Evolutionary conservation across 2,329 filamentous ascomycete species (phyloP).

Genomic region (Colletotrichum sp.): DNA sequence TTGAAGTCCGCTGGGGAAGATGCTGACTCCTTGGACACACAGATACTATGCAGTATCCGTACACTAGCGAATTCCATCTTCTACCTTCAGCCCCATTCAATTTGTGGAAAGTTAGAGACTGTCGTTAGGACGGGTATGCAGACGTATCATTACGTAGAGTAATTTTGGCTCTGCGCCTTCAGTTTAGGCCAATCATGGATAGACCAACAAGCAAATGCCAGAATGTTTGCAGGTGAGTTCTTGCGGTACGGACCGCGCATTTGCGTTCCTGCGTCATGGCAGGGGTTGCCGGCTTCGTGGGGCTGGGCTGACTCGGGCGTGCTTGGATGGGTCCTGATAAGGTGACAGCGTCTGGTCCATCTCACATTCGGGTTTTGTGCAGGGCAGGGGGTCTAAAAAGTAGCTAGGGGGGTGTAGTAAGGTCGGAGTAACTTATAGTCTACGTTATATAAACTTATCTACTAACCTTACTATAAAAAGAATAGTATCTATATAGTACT

Average conservation of each 20-base stretch:
- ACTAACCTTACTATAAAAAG: too few species aligned
- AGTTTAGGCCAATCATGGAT: background rate
- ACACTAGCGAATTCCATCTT: background rate
- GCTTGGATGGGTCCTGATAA: background rate
- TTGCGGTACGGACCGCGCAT: background rate
- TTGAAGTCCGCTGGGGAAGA: background rate
- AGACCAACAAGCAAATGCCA: background rate
- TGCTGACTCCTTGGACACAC: background rate
- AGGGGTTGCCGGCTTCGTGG: background rate
- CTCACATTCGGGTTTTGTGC: background rate
- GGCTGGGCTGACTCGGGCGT: background rate
- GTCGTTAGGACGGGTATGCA: background rate
- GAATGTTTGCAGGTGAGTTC: background rate
- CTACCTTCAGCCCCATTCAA: background rate
- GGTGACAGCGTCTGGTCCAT: background rate
- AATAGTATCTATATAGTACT: too few species aligned
- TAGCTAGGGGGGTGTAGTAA: too few species aligned
- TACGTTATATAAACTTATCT: too few species aligned
- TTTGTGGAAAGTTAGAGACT: background rate
- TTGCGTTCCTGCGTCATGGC: background rate
- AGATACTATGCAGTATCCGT: background rate
- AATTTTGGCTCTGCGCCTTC: background rate
- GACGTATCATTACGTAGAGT: background rate
- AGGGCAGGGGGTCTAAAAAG: too few species aligned
- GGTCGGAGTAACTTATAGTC: too few species aligned